phyloP scores from a whole-genome alignment of 176 grass and related monocot species.

The Eleusine coracana region DNA sequence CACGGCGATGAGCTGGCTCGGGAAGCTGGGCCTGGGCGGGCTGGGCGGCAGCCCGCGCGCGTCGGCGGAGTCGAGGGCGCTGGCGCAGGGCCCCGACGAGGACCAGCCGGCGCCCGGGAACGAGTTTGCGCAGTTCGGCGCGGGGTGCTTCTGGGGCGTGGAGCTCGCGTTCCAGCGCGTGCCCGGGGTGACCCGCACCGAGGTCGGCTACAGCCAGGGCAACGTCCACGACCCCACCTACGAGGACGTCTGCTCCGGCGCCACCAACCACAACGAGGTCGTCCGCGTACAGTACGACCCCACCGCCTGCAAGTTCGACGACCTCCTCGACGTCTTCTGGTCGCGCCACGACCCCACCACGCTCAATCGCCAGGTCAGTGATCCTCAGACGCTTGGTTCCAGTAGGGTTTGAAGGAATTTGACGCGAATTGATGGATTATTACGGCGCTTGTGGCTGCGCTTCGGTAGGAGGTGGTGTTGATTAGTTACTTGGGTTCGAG shows the following conservation, averaged over 20 bases:
- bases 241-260: constrained; percentile 92
- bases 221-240: constrained; percentile 78
- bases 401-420: not conserved
- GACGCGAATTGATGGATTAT: not conserved
- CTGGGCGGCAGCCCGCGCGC: constrained; percentile 62
- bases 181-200: constrained; percentile 80
- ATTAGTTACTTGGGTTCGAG: not conserved
- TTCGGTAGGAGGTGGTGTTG: not conserved
- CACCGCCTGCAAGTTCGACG: constrained; percentile 73
- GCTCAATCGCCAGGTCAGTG: constrained; percentile 84
- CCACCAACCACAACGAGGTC: constrained; percentile 85
- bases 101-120: constrained; percentile 71
- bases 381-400: not conserved
- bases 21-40: constrained; percentile 86
- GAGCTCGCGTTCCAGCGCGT: constrained; percentile 94
- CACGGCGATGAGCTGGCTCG: constrained; percentile 88
- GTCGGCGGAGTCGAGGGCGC: constrained; percentile 70
- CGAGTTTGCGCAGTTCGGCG: constrained; percentile 91
- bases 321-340: constrained; percentile 84
- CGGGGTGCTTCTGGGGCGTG: constrained; percentile 98
- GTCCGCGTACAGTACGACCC: constrained; percentile 89
- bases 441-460: not conserved
- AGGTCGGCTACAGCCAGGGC: constrained; percentile 96
- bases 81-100: constrained; percentile 90
- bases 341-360: constrained; percentile 84